Evolutionary conservation across 345 rosid species (phyloP).

Genomic region (Populus tremula): DNA sequence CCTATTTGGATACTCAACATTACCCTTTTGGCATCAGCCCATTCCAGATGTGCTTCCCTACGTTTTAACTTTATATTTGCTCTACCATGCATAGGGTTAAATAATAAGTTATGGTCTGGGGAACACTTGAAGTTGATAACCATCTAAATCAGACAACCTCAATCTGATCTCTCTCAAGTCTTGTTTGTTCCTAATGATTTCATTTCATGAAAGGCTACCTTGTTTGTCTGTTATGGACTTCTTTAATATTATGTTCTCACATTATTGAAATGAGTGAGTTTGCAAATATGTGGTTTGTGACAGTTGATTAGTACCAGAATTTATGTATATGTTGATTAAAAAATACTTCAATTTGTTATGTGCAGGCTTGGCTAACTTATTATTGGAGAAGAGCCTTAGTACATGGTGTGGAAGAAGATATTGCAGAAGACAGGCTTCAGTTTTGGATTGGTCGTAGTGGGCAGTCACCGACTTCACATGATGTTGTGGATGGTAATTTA

Average conservation of each 20-base stretch:
- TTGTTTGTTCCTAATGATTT: background rate
- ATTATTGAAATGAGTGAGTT: background rate
- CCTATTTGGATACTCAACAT: background rate
- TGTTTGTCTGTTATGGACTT: background rate
- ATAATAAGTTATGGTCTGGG: background rate
- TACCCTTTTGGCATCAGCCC: background rate
- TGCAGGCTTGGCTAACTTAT: constrained; percentile 80
- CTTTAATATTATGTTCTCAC: background rate
- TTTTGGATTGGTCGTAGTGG: constrained; percentile 63
- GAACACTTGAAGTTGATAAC: background rate
- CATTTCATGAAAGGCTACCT: background rate
- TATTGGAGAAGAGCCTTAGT: constrained; percentile 79
- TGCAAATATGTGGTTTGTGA: background rate
- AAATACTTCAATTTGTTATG: background rate
- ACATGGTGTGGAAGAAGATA: constrained; percentile 69
- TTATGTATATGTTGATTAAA: background rate
- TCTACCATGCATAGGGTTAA: background rate
- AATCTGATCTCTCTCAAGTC: background rate
- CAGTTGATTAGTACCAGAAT: background rate
- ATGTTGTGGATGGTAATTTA: constrained; percentile 70
- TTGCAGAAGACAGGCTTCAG: constrained; percentile 69
- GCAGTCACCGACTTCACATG: constrained; percentile 61
- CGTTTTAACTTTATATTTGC: background rate
- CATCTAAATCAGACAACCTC: background rate
- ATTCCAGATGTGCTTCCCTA: background rate